Conservation (phyloP, 2,329 filamentous ascomycete genomes). For the Pseudopithomyces maydicus region DNA sequence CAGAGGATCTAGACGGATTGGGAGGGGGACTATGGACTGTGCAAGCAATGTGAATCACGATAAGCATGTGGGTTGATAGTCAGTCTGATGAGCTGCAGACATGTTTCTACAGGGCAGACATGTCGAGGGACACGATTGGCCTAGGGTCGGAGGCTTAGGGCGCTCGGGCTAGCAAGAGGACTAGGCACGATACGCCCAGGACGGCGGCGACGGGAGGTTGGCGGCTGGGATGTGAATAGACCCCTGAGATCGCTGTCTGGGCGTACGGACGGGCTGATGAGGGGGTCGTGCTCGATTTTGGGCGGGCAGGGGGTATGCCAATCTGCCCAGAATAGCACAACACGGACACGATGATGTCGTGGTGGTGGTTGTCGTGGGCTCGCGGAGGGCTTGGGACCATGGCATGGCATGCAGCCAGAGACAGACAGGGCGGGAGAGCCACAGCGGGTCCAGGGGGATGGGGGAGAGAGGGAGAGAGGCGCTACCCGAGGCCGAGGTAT, state of each 20-base stretch:
- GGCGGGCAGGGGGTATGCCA: slow-evolving; percentile 5
- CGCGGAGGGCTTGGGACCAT: not conserved
- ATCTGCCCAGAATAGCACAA: slow-evolving; percentile 28
- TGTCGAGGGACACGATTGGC: slow-evolving; percentile 31
- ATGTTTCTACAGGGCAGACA: slow-evolving; percentile 38
- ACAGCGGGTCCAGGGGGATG: not conserved
- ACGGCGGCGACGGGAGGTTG: slow-evolving; percentile 20
- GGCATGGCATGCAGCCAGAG: not conserved
- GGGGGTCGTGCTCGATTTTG: slow-evolving; percentile 22
- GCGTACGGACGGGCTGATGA: slow-evolving; percentile 22
- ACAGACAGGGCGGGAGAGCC: not conserved
- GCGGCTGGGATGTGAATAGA: slow-evolving; percentile 29
- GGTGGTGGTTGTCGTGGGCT: not conserved
- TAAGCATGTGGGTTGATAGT: slow-evolving; percentile 33
- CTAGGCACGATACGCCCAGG: slow-evolving; percentile 25
- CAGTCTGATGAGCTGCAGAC: slow-evolving; percentile 27
- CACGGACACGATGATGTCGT: slow-evolving; percentile 2
- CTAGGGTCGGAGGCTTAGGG: slow-evolving; percentile 28
- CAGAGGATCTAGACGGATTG: slow-evolving; percentile 33
- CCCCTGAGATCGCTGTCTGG: slow-evolving; percentile 13
- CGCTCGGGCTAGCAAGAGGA: slow-evolving; percentile 35
- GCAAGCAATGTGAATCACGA: slow-evolving; percentile 30
- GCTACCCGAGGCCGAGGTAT: slow-evolving; percentile 3
- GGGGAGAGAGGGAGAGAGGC: not conserved
- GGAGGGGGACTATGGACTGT: slow-evolving; percentile 23